Evolutionary conservation across 352 stramenopile species (phyloP).

Genomic region (Pythium aquatile): DNA sequence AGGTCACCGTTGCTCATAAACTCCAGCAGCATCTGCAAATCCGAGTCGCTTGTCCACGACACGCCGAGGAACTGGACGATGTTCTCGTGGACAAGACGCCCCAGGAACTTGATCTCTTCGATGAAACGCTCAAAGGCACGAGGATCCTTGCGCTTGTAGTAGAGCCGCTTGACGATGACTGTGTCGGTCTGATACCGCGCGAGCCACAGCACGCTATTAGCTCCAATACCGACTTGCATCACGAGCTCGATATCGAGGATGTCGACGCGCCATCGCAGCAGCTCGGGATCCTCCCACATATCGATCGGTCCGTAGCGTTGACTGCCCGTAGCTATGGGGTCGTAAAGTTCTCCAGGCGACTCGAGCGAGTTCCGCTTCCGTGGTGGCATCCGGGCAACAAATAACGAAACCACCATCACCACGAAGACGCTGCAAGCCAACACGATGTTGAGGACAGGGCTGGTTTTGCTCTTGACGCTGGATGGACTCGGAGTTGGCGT

Average conservation of each 20-base stretch:
- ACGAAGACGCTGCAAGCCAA: conserved; percentile 14
- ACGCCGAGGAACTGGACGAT: conserved; percentile 83
- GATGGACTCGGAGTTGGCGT: background rate
- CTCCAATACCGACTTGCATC: conserved; percentile 26
- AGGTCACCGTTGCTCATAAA: conserved; percentile 74
- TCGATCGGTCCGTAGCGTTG: conserved; percentile 23
- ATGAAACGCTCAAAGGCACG: conserved; percentile 43
- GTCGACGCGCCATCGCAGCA: conserved; percentile 24
- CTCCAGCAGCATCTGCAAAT: conserved; percentile 71
- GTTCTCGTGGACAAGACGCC: conserved; percentile 60
- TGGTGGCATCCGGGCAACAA: conserved; percentile 19
- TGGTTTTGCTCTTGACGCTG: background rate
- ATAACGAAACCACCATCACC: conserved; percentile 21
- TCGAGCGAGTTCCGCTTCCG: background rate
- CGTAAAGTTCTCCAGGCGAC: conserved; percentile 14
- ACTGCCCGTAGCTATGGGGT: conserved; percentile 7
- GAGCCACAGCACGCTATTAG: conserved; percentile 22
- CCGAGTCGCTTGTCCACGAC: conserved; percentile 49
- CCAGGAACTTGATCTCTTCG: conserved; percentile 68
- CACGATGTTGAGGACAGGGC: conserved; percentile 18
- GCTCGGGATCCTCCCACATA: conserved; percentile 30
- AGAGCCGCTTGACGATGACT: conserved; percentile 26
- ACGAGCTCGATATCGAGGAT: conserved; percentile 27
- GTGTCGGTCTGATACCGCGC: conserved; percentile 24
- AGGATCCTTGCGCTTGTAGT: conserved; percentile 23